phyloP scores from a whole-genome alignment of 2,329 filamentous ascomycete species.

The Trichoderma endophyticum region DNA sequence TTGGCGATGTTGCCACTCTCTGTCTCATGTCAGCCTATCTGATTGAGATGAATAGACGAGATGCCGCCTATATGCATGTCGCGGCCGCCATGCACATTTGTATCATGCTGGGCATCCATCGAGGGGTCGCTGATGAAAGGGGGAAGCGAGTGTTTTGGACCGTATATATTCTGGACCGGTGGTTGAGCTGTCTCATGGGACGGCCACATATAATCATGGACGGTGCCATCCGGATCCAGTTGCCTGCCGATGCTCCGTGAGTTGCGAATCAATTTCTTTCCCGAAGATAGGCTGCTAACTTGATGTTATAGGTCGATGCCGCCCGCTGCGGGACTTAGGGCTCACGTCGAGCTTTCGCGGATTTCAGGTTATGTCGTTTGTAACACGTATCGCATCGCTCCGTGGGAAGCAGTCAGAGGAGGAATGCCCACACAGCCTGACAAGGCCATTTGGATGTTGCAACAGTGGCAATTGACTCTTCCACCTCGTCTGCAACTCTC shows the following conservation, averaged over 20 bases:
- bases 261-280: constrained; percentile 23
- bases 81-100: constrained; percentile 47
- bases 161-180: constrained; percentile 49
- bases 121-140: constrained; percentile 42
- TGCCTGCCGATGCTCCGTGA: constrained; percentile 42
- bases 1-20: constrained; percentile 44
- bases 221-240: constrained; percentile 44
- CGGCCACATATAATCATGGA: constrained; percentile 46
- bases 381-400: constrained; percentile 44
- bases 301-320: constrained; percentile 38
- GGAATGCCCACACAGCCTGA: constrained; percentile 35
- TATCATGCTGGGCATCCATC: constrained; percentile 48
- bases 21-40: constrained; percentile 49
- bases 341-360: constrained; percentile 45
- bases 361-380: constrained; percentile 49
- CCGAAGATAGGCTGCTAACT: background rate
- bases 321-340: constrained; percentile 41
- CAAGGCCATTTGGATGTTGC: constrained; percentile 41
- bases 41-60: constrained; percentile 47
- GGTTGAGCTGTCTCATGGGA: constrained; percentile 48
- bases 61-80: constrained; percentile 48
- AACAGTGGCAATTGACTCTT: constrained; percentile 39
- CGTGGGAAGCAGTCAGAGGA: constrained; percentile 27
- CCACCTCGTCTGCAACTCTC: constrained; percentile 38
- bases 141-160: constrained; percentile 51